Percentiles rank a stretch among this genome's conserved stretches.
Conservation (phyloP, 805 yeast species). For the Kuraishia ogatae region DNA sequence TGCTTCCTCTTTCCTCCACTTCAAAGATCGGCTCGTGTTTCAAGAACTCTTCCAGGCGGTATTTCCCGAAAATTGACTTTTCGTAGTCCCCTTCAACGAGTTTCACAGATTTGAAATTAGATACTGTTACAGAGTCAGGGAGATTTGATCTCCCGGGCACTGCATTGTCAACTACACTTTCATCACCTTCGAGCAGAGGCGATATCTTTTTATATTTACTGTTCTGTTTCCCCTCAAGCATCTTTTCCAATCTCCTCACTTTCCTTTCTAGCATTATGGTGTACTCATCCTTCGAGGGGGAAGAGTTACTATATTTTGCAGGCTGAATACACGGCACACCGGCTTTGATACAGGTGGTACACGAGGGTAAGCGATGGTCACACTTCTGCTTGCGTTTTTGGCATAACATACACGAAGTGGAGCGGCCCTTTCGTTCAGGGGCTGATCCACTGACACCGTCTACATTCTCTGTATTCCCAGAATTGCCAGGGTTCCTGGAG, state of each 20-base stretch:
- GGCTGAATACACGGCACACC: slow-evolving; percentile 58
- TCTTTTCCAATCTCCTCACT: slow-evolving; percentile 40
- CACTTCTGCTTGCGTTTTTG: slow-evolving; percentile 56
- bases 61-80: slow-evolving; percentile 17
- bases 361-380: slow-evolving; percentile 55
- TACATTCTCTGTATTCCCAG: background rate
- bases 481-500: background rate
- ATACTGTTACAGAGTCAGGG: no score
- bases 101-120: background rate
- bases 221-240: slow-evolving; percentile 24
- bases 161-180: background rate
- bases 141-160: no score
- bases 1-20: slow-evolving; percentile 38
- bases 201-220: slow-evolving; percentile 20
- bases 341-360: slow-evolving; percentile 60
- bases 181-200: slow-evolving; percentile 7
- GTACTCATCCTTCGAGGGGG: slow-evolving; percentile 45
- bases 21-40: slow-evolving; percentile 42
- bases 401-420: slow-evolving; percentile 47
- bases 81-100: background rate
- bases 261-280: slow-evolving; percentile 48
- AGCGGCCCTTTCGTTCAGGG: slow-evolving; percentile 43
- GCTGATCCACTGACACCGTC: background rate
- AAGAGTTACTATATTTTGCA: slow-evolving; percentile 39
- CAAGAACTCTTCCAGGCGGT: slow-evolving; percentile 36